Evolutionary conservation across 2,329 filamentous ascomycete genomes (phyloP).

Genomic region (Pyricularia pennisetigena): DNA sequence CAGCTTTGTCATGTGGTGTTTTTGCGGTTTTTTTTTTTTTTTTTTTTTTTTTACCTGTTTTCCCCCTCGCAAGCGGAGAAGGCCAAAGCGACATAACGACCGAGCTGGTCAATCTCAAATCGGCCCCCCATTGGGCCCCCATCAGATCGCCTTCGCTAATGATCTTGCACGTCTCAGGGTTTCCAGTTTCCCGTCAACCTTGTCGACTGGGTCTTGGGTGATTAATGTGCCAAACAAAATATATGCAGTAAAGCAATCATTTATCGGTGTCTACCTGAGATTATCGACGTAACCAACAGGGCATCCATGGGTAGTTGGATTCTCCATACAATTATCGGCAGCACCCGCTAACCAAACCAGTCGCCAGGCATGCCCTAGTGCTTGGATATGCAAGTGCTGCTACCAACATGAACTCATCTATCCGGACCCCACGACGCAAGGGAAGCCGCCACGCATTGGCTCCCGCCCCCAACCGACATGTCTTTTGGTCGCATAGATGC

Average conservation of each 20-base stretch:
- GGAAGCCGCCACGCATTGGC: not conserved
- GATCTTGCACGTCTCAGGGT: not conserved
- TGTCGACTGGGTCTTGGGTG: not conserved
- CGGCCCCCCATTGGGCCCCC: not conserved
- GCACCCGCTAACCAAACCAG: not conserved
- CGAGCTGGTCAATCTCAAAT: not conserved
- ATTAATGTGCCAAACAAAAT: not conserved
- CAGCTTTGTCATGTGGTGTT: not conserved
- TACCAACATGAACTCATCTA: not conserved
- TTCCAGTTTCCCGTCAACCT: not conserved
- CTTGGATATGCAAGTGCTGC: not conserved
- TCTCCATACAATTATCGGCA: not conserved
- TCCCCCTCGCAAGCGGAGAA: not conserved
- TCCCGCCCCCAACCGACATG: not conserved
- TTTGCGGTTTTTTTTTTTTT: not conserved
- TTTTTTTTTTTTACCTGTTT: not conserved
- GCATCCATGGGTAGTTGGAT: not conserved
- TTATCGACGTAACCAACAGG: not conserved
- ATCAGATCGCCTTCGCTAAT: not conserved
- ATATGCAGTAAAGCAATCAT: not conserved
- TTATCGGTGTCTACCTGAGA: not conserved
- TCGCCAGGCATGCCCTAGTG: not conserved
- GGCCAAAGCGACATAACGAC: not conserved
- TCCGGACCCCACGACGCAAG: not conserved
- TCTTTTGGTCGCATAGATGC: not conserved